Evolutionary conservation across 305 asterid genomes (phyloP), one percentile per base, ranked within the genome.

Genomic region (Fraxinus sp.): DNA sequence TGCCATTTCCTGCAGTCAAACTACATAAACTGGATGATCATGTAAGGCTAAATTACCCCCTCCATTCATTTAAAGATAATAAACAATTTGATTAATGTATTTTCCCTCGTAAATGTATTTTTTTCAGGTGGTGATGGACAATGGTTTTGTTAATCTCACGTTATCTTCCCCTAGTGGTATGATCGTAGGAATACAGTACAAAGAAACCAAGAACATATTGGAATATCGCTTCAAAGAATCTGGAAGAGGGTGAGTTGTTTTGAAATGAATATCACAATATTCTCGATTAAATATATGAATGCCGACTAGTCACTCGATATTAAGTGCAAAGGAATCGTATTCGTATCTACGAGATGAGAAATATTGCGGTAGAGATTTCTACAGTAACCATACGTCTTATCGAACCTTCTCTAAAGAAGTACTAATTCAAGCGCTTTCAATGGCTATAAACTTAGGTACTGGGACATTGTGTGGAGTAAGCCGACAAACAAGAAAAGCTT

Each of bases 401-500:
- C 16, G 14, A 46, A 46, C 7, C 20, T 49, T 49, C 59, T 49
- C 4, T 14, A 44, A 10, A 6, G 52, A 44, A 44, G n/a, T 44
- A 44, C 52, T 44, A 44, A 44, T 44, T 44, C 52, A 44, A 44
- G 52, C 11, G 52, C 52, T 44, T 11, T 44, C 52, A 10, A 41
- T 41, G 57, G 57, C 4, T 3, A 3, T 13, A 14, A 49, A 14
- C 7, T 52, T 36, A 86, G 88, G 77, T 86, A 86, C 64, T 85
- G 90, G 90, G 90, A 87, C 66, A 46, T 87, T 13, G 82, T 82
- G 4, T 87, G 88, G 88, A 78, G 14, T 35, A 49, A 22, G 7
- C 78, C 64, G 52, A 62, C 55, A 5, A 36, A 77, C 20, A 78
- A 16, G 28, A 46, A 28, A 18, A 74, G 78, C 33, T 35, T 20